A percentile compares a stretch with the other conserved stretches of the same genome.
Evolutionary conservation across 768 basidiomycete species (phyloP).

Genomic region (Hemileccinum impolitum): DNA sequence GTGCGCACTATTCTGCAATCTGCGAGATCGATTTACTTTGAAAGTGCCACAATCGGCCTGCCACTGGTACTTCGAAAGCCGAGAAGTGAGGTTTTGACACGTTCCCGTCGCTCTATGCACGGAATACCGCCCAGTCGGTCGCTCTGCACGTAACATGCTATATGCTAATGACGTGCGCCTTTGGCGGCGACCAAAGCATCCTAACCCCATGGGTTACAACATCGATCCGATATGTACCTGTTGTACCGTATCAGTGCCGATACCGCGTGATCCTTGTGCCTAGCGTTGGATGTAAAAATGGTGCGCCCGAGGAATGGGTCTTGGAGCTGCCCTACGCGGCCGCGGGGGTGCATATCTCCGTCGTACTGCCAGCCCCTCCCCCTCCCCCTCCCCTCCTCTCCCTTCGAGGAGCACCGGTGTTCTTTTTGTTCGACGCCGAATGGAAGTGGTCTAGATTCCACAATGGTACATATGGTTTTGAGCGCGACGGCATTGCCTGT

Average conservation of each 20-base stretch:
- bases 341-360: no score
- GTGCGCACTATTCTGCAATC: no score
- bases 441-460: slow-evolving; percentile 13
- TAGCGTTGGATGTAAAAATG: not conserved
- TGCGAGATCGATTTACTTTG: not conserved
- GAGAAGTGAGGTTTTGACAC: not conserved
- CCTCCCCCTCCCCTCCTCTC: no score
- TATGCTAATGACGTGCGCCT: not conserved
- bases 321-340: no score
- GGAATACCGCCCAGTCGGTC: not conserved
- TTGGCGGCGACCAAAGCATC: not conserved
- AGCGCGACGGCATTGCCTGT: slow-evolving; percentile 8
- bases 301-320: slow-evolving; percentile 9
- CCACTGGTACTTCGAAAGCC: not conserved
- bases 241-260: not conserved
- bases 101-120: not conserved
- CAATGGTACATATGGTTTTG: not conserved
- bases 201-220: slow-evolving; percentile 9
- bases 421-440: slow-evolving; percentile 12
- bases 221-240: slow-evolving; percentile 2
- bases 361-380: no score
- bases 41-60: not conserved
- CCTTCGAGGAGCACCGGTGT: no score
- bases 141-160: not conserved
- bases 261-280: slow-evolving; percentile 5